Base-by-base conservation (phyloP, 129 eudicot species). In the Saussurea involucrata region DNA sequence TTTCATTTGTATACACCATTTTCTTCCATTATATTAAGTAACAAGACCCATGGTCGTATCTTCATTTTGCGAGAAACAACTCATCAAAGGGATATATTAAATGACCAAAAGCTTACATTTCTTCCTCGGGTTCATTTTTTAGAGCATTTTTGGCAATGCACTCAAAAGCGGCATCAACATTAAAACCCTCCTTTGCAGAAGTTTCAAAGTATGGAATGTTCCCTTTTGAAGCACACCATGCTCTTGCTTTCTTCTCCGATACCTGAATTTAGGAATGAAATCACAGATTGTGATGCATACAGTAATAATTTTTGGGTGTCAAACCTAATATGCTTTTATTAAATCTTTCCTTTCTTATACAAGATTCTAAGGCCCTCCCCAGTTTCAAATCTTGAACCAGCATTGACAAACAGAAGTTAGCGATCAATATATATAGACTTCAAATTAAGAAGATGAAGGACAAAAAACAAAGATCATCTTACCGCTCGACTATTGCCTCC, bases 401-500 rank as follows among this genome's bases (percentile, higher is more conserved):
- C 33, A 3, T 64, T 71, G 57, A 66, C 13, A 1, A 0, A 44
- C 13, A 44, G 1, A 44, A 49, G 60, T 49, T 49, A 49, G 21
- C 60, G 20, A 17, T 49, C 8, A 49, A n/a, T 49, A 17, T 11
- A 3, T 12, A 34, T 27, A 12, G 29, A 63, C 25, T 32, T 28
- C 20, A 33, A 29, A 15, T 5, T 18, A 36, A 33, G 6, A 24
- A 24, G 63, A 44, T 63, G 44, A 17, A 36, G 60, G 8, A 27
- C 12, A 60, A 46, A 75, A 18, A 60, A 34, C 11, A 78, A 42
- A 17, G 37, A 37, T 74, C 27, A 73, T 63, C 86, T 78, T 82
- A 85, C 89, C 89, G 71, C 89, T 74, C 86, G 80, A 78, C 89
- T 75, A 76, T 82, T 82, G 72, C 89, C 89, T 63, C 86, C 84